Evolutionary conservation across 2,329 filamentous ascomycete species (phyloP).

Genomic region (Diaporthe ampelina): DNA sequence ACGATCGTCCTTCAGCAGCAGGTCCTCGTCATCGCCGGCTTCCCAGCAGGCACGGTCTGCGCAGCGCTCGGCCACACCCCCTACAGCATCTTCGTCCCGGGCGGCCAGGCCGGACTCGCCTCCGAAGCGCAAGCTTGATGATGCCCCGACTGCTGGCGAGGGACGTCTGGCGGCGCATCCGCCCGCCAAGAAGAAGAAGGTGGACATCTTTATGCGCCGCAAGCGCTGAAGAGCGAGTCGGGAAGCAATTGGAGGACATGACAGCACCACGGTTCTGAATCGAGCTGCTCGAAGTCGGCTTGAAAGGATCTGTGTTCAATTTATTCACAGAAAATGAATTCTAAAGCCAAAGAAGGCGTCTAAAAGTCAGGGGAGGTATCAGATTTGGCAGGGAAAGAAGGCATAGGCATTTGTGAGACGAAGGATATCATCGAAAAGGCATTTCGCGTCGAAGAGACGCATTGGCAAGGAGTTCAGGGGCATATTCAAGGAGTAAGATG

Average conservation of each 20-base stretch:
- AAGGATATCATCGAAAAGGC: neutral
- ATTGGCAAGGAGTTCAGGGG: conserved; percentile 16
- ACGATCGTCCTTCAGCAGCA: conserved; percentile 41
- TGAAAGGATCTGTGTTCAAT: neutral
- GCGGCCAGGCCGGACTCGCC: neutral
- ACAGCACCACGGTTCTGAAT: neutral
- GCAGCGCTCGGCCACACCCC: neutral
- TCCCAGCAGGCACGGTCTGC: neutral
- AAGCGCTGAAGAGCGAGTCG: conserved; percentile 48
- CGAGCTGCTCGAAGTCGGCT: neutral
- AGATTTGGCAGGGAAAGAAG: neutral
- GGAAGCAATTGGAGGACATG: neutral
- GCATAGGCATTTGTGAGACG: conserved; percentile 11
- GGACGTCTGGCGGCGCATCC: conserved; percentile 39
- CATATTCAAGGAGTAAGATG: neutral
- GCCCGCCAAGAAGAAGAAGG: conserved; percentile 59
- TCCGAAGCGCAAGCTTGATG: conserved; percentile 4
- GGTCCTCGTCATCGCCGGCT: conserved; percentile 41
- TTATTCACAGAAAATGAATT: neutral
- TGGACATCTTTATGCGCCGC: conserved; percentile 65
- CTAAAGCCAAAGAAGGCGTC: neutral
- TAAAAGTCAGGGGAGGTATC: too few species aligned
- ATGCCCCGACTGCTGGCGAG: conserved; percentile 26
- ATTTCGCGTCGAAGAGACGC: neutral
- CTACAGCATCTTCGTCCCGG: neutral